phyloP scores from a whole-genome alignment of 768 basidiomycete genomes.

The Lyophyllum shimeji region DNA sequence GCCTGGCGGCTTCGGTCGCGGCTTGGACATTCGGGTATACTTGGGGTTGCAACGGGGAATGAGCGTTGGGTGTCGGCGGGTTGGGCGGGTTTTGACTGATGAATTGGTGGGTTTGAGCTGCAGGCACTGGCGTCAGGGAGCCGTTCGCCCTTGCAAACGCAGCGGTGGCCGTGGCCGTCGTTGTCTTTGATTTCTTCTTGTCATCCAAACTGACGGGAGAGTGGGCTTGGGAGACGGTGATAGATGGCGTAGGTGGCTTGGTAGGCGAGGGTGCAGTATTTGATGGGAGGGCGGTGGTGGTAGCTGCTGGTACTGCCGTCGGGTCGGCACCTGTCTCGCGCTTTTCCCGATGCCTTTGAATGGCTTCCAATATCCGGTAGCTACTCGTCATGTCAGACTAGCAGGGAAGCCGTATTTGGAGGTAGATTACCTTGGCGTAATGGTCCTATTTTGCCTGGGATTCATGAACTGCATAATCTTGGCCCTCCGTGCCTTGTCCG shows the following conservation, averaged over 20 bases:
- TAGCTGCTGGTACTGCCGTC: conserved; percentile 17
- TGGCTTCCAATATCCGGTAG: conserved; percentile 57
- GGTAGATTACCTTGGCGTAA: conserved; percentile 49
- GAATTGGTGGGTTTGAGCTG: conserved; percentile 30
- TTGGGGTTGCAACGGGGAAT: conserved; percentile 35
- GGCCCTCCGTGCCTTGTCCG: conserved; percentile 66
- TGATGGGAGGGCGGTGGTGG: neutral
- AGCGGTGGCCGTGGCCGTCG: conserved; percentile 27
- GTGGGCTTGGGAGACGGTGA: conserved; percentile 27
- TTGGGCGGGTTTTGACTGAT: conserved; percentile 32
- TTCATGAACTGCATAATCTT: conserved; percentile 84
- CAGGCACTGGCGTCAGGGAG: conserved; percentile 33
- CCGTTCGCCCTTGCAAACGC: conserved; percentile 28
- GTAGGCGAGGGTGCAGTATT: conserved; percentile 24
- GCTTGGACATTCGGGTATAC: conserved; percentile 35
- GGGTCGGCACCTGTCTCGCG: conserved; percentile 23
- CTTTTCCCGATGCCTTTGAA: conserved; percentile 31
- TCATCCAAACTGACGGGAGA: conserved; percentile 31
- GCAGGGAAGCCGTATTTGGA: conserved; percentile 4
- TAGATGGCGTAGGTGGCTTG: conserved; percentile 28
- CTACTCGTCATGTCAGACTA: conserved; percentile 28
- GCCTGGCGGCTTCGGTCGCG: conserved; percentile 31
- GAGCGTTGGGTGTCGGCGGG: conserved; percentile 23
- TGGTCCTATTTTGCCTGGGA: conserved; percentile 49
- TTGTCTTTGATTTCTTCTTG: conserved; percentile 25